Evolutionary conservation across 169 alveolate species (phyloP).

Genomic region (Plasmodium inui): DNA sequence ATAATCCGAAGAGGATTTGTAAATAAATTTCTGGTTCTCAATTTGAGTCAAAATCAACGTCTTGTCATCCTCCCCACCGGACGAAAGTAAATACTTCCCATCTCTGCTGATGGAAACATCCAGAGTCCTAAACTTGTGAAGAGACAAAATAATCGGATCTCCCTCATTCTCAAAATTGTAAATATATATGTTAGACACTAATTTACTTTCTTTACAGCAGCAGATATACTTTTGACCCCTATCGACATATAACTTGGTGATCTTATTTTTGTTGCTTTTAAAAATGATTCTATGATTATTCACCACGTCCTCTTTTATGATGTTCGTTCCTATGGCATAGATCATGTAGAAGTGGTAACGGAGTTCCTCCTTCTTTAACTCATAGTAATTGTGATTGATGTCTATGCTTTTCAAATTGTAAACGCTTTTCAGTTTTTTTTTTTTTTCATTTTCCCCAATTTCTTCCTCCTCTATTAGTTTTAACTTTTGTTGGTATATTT

Average conservation of each 20-base stretch:
- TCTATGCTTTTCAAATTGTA: slow-evolving; percentile 59
- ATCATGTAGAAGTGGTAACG: slow-evolving; percentile 65
- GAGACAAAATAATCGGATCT: slow-evolving; percentile 14
- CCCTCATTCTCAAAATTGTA: slow-evolving; percentile 45
- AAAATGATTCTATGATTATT: slow-evolving; percentile 44
- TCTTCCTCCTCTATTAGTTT: slow-evolving; percentile 65
- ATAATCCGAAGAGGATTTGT: slow-evolving; percentile 54
- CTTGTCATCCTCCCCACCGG: slow-evolving; percentile 74
- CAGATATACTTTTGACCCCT: slow-evolving; percentile 40
- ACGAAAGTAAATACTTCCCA: slow-evolving; percentile 67
- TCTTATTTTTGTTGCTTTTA: slow-evolving; percentile 38
- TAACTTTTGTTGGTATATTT: slow-evolving; percentile 30
- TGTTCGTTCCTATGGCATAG: slow-evolving; percentile 71
- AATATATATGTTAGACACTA: slow-evolving; percentile 48
- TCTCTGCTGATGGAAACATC: slow-evolving; percentile 70
- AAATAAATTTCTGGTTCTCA: slow-evolving; percentile 61
- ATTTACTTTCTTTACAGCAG: slow-evolving; percentile 72
- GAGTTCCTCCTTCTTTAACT: slow-evolving; percentile 58
- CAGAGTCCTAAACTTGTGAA: slow-evolving; percentile 52
- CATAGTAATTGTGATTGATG: slow-evolving; percentile 65
- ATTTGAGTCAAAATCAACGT: slow-evolving; percentile 49
- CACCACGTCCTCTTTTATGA: slow-evolving; percentile 66
- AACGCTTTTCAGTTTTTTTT: slow-evolving; percentile 68
- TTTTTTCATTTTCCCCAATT: slow-evolving; percentile 55
- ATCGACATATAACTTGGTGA: slow-evolving; percentile 65